Conservation (phyloP, 139 green algal species). For the Astrephomene gubernaculifera region DNA sequence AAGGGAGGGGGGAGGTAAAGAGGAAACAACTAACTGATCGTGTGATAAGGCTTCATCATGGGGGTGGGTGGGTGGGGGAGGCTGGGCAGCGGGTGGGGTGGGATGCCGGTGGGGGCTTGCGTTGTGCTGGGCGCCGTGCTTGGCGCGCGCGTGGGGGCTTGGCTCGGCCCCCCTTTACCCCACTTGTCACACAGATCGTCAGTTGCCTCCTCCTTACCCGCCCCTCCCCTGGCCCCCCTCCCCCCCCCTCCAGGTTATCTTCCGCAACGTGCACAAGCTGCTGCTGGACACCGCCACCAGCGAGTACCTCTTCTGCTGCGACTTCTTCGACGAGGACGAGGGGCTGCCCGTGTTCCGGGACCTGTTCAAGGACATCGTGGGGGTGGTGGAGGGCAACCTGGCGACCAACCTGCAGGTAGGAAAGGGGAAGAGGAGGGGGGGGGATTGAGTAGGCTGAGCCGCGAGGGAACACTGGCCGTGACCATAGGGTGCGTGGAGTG, state of each 20-base stretch:
- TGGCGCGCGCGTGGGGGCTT: no score
- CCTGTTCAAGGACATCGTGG: slow-evolving; percentile 77
- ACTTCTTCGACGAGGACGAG: slow-evolving; percentile 92
- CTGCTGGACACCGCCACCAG: slow-evolving; percentile 93
- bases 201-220: no score
- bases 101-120: no score
- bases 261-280: slow-evolving; percentile 93
- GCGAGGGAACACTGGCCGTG: no score
- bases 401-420: slow-evolving; percentile 63
- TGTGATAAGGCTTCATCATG: no score
- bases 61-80: no score
- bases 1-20: neutral
- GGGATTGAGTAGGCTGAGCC: no score
- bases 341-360: slow-evolving; percentile 75
- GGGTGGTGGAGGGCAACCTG: slow-evolving; percentile 83
- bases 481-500: no score
- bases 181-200: no score
- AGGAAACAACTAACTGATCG: no score
- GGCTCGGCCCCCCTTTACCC: no score
- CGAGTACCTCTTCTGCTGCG: slow-evolving; percentile 95
- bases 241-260: slow-evolving; percentile 75
- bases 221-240: neutral
- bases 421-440: neutral
- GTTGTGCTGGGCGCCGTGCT: no score
- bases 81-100: neutral